Base-by-base conservation (phyloP, 257 asterid genomes). In the Plantago elongata region DNA sequence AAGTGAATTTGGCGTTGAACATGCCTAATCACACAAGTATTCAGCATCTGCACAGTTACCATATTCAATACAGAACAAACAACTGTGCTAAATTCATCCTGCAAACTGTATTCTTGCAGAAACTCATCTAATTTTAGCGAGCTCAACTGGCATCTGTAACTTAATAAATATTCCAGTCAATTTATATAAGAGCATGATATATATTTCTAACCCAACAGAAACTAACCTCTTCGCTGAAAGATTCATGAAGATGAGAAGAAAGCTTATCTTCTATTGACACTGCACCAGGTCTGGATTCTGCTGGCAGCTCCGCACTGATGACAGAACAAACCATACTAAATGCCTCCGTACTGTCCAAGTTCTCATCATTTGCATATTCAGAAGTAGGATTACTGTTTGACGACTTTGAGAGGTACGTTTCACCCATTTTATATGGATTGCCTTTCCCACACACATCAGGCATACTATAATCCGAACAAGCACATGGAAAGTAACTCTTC, bases 191-290 rank as follows among this genome's bases (percentile, higher is more conserved):
- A 34, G 3, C 40, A 34, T 7, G 8, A 5, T 34, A 34, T 34
- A 34, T 34, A 34, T 34, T 14, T 45, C 57, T 16, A 30, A 7
- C 10, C 18, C 16, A 49, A 50, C 43, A 44, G 47, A 27, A 51
- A 22, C 63, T 15, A 64, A 75, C 81, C 81, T 74, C 78, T 64
- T 45, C 57, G 47, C 65, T 48, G 67, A 62, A 47, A 37, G 63
- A 57, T 66, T 68, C 81, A 61, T 45, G 52, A 38, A 57, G 69
- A 58, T 62, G 48, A 61, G 74, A 60, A 63, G 74, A 38, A 50
- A 60, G 59, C 38, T 46, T 60, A 61, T 55, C 69, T 70, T 72
- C 71, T 48, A 15, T 71, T 13, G 65, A 52, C 37, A 29, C 46
- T 70, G 45, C 55, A 63, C 43, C 45, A 8, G 63, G 72, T 48